A percentile compares a stretch with the other conserved stretches of the same genome.
These are phyloP conservation scores for Pseudogymnoascus sp. DNA, from an alignment of 2,329 filamentous ascomycete species.

Conservation along the genomic window DNA sequence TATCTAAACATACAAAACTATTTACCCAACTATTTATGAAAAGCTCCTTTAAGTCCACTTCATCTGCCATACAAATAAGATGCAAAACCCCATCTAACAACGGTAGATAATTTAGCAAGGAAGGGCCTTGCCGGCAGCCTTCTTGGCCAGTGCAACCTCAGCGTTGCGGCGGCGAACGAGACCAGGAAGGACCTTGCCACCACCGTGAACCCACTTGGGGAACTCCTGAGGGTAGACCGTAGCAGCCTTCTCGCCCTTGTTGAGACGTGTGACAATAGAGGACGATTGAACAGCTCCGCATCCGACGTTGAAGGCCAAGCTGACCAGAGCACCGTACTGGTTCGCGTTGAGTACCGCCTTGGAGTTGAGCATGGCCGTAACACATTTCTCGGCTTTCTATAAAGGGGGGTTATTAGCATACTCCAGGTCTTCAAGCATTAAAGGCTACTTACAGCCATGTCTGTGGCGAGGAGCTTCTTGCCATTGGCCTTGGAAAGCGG, in stretches of 20 bases:
- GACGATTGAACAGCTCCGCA: slow-evolving; percentile 34
- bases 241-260: slow-evolving; percentile 34
- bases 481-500: slow-evolving; percentile 35
- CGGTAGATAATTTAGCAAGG: not conserved
- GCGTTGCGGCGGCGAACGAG: slow-evolving; percentile 35
- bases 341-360: slow-evolving; percentile 38
- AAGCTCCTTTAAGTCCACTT: not conserved
- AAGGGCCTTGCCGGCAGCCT: not conserved
- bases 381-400: slow-evolving; percentile 30
- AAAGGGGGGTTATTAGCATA: not conserved
- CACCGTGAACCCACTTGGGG: slow-evolving; percentile 39
- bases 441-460: slow-evolving; percentile 28
- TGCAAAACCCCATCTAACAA: not conserved
- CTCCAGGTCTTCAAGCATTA: not conserved
- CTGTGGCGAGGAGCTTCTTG: slow-evolving; percentile 32
- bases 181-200: slow-evolving; percentile 32
- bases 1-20: not conserved
- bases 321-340: slow-evolving; percentile 44
- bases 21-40: not conserved
- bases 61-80: not conserved
- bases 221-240: slow-evolving; percentile 37
- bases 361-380: slow-evolving; percentile 29
- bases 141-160: slow-evolving; percentile 35
- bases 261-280: slow-evolving; percentile 35
- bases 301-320: slow-evolving; percentile 44